Base-by-base conservation (phyloP, 768 basidiomycete genomes). In the Pleurotus tuber-regium region DNA sequence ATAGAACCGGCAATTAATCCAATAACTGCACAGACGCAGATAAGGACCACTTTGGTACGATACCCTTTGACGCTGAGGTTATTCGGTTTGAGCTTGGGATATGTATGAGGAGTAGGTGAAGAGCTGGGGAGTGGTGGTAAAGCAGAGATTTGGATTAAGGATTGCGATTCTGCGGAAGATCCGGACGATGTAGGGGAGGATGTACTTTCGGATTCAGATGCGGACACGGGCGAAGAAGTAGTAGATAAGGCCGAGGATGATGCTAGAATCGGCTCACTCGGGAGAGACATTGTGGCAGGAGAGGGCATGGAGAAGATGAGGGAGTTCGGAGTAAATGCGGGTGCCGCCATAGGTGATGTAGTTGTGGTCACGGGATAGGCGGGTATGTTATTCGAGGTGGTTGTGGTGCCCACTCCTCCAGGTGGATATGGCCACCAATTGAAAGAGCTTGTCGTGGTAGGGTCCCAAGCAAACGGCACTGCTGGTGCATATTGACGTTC, bases 341-440 rank as follows among this genome's bases (percentile, higher is more conserved):
- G 31, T 18, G 24, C 29, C 16, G 14, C 42, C 19, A 7, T 26
- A 43, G 1, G 48, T 5, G 43, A 24, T 25, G n/a, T 41, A 23
- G 19, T 48, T 42, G 18, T 52, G 47, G 26, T 25, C n/a, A 31
- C 31, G 24, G 40, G 11, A 16, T 43, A 19, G 36, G 46, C 24
- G 52, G 50, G 26, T 35, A 31, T n/a, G 50, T 35, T 16, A 30
- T 25, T n/a, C n/a, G 55, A 54, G 7, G 56, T 28, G 26, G 57
- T 11, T 14, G 55, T 54, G 3, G 64, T 57, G 8, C 57, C 23
- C 28, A 57, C 62, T 30, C 58, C 66, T 4, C 54, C 60, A 12
- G 67, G 59, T 21, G 71, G 66, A 53, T 69, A 73, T 1, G 70
- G 67, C 72, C 64, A 73, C 73, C 65, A 70, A 52, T 69, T 65